These are phyloP conservation scores for Phytophthora ramorum DNA, from an alignment of 352 stramenopile species.

Conservation along the genomic window DNA sequence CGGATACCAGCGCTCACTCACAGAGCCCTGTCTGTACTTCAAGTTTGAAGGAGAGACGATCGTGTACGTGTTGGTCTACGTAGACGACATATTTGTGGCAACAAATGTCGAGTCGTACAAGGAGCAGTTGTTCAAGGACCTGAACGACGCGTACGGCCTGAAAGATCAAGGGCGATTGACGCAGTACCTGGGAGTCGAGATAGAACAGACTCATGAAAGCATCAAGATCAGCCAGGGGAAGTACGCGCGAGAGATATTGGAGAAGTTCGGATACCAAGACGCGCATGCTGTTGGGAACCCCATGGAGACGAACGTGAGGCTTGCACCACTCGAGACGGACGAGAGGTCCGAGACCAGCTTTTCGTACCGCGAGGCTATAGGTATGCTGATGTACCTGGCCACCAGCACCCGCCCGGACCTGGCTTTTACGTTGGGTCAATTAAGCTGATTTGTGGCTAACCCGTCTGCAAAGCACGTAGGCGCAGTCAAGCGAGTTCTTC, in stretches of 20 bases:
- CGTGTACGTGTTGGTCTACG: slow-evolving; percentile 11
- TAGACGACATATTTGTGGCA: slow-evolving; percentile 9
- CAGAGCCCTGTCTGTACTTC: slow-evolving; percentile 11
- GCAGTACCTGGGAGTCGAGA: too few species aligned
- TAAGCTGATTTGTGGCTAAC: slow-evolving; percentile 17
- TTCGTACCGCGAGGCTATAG: slow-evolving; percentile 8
- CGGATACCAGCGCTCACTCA: background rate
- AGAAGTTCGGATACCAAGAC: slow-evolving; percentile 12
- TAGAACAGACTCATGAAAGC: background rate
- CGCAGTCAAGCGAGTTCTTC: slow-evolving; percentile 7
- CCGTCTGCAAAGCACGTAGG: slow-evolving; percentile 4
- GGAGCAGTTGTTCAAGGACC: slow-evolving; percentile 6
- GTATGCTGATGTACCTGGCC: slow-evolving; percentile 14
- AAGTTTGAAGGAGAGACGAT: slow-evolving; percentile 4
- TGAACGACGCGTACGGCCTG: slow-evolving; percentile 8
- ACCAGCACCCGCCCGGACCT: slow-evolving; percentile 15
- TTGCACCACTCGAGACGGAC: slow-evolving; percentile 1
- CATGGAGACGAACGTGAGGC: slow-evolving; percentile 8
- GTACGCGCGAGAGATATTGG: slow-evolving; percentile 6
- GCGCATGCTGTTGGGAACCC: slow-evolving; percentile 8
- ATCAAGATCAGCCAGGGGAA: slow-evolving; percentile 3
- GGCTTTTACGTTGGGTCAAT: slow-evolving; percentile 10
- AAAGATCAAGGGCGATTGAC: slow-evolving; percentile 10
- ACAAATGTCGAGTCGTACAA: slow-evolving; percentile 12
- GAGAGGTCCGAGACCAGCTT: background rate